Percentiles rank a stretch among this genome's conserved stretches.
Evolutionary conservation across 2,329 filamentous ascomycete genomes (phyloP).

Genomic region (Pochonia chlamydosporia): DNA sequence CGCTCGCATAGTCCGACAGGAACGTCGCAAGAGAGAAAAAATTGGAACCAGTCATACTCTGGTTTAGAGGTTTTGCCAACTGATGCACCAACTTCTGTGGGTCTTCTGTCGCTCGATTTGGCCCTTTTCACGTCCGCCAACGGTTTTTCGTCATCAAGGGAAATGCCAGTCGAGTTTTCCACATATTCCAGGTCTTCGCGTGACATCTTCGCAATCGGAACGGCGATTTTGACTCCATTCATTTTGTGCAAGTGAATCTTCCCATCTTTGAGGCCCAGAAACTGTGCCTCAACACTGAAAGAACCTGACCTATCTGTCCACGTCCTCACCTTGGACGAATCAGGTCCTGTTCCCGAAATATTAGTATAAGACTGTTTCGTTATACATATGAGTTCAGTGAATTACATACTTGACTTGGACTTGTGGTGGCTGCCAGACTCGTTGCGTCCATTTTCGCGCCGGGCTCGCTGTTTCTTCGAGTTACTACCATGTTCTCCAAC

Average conservation of each 20-base stretch:
- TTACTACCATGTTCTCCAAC: conserved; percentile 61
- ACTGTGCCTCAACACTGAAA: conserved; percentile 96
- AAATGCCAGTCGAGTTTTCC: conserved; percentile 78
- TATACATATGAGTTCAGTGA: background rate
- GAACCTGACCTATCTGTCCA: conserved; percentile 96
- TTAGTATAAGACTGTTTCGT: background rate
- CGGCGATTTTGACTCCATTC: conserved; percentile 97
- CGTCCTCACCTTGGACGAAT: conserved; percentile 73
- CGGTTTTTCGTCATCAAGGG: conserved; percentile 90
- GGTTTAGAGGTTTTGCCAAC: conserved; percentile 57
- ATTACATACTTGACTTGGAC: conserved; percentile 64
- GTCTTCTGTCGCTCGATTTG: conserved; percentile 25
- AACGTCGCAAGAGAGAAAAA: conserved; percentile 90
- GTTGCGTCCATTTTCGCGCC: conserved; percentile 60
- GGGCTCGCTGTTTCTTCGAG: conserved; percentile 64
- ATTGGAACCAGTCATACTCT: conserved; percentile 98
- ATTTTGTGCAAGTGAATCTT: conserved; percentile 98
- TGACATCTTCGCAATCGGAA: conserved; percentile 93
- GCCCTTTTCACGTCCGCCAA: conserved; percentile 73
- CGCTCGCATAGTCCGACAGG: conserved; percentile 89
- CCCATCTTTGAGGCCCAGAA: conserved; percentile 86
- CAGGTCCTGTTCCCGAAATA: conserved; percentile 58
- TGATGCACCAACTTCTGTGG: conserved; percentile 49
- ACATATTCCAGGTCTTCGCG: conserved; percentile 93
- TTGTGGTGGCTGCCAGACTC: conserved; percentile 48